Conservation (phyloP, 345 rosid genomes). For the Cardamine resedifolia region DNA sequence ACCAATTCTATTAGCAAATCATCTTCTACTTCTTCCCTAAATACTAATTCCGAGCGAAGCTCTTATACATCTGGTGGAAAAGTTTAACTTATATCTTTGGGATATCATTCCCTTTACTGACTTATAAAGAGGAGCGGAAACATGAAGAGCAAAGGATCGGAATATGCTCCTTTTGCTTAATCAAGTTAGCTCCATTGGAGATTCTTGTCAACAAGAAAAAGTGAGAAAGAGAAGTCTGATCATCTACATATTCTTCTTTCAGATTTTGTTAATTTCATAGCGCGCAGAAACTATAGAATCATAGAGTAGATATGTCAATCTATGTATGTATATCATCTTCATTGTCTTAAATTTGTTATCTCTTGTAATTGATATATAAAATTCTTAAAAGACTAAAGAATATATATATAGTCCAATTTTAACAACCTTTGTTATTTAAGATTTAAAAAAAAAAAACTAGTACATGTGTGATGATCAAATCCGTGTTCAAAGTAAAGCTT, state of each 20-base stretch:
- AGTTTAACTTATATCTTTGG: conserved; percentile 39
- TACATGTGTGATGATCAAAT: too few species aligned
- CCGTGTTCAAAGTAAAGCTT: neutral
- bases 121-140: neutral
- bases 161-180: neutral
- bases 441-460: too few species aligned
- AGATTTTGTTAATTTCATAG: neutral
- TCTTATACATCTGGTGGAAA: conserved; percentile 55
- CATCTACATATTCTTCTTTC: neutral
- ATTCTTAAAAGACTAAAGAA: neutral
- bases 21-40: conserved; percentile 37
- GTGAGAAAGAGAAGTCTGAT: conserved; percentile 7
- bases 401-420: neutral
- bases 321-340: conserved; percentile 20
- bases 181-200: conserved; percentile 1
- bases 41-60: conserved; percentile 30
- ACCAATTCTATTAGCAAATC: conserved; percentile 64
- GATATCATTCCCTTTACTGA: neutral
- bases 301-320: conserved; percentile 1
- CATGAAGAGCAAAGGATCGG: neutral
- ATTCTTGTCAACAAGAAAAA: conserved; percentile 6
- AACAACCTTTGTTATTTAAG: neutral
- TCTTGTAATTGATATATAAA: conserved; percentile 16
- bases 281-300: neutral
- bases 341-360: neutral